Percentiles rank a stretch among this genome's conserved stretches.
phyloP scores from a whole-genome alignment of 2,329 filamentous ascomycete genomes.

The Venturia nashicola region DNA sequence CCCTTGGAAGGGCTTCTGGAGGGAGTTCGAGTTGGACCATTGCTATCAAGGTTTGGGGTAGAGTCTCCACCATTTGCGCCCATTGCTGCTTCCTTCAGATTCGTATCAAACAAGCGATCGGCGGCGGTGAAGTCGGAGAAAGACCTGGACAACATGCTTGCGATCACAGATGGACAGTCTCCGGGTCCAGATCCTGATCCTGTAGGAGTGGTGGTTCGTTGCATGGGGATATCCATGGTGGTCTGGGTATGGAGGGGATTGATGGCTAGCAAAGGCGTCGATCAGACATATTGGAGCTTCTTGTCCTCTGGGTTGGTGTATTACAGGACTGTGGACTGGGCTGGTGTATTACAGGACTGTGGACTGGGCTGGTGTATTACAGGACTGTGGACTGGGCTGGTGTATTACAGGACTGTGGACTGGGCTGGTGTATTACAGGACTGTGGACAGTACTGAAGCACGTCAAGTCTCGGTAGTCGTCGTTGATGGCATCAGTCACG shows the following conservation, averaged over 20 bases:
- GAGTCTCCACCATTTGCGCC: background rate
- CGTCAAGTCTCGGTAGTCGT: background rate
- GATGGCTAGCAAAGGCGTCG: background rate
- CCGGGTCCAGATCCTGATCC: background rate
- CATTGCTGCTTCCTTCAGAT: background rate
- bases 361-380: background rate
- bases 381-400: background rate
- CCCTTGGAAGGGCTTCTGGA: constrained; percentile 27
- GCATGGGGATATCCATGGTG: background rate
- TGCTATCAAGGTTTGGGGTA: background rate
- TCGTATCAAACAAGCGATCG: background rate
- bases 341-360: background rate
- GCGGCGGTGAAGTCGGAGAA: background rate
- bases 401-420: background rate
- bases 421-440: background rate
- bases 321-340: background rate
- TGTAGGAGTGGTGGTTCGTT: background rate
- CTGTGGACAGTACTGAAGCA: background rate
- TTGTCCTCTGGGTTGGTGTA: background rate
- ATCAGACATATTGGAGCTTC: background rate
- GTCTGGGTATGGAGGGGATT: background rate
- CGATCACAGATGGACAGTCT: background rate
- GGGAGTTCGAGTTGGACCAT: constrained; percentile 16
- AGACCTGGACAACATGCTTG: background rate
- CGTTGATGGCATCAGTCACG: background rate